phyloP scores from a whole-genome alignment of 306 rosid genomes.

The Vigna nakashimae region DNA sequence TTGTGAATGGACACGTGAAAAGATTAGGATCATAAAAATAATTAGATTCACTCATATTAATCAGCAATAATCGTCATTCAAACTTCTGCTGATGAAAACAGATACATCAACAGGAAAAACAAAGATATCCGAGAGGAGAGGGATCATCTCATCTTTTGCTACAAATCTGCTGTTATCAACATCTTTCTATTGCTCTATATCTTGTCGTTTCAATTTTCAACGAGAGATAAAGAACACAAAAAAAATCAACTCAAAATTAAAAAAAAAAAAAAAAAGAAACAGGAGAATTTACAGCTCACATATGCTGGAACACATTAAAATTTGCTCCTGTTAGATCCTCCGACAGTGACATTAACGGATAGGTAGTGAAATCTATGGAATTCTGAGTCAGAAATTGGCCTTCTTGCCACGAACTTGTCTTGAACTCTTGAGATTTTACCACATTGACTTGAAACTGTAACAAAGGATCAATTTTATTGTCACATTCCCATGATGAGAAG shows the following conservation, averaged over 20 bases:
- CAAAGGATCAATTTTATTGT: slow-evolving; percentile 56
- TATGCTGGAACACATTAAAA: slow-evolving; percentile 76
- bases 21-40: slow-evolving; percentile 50
- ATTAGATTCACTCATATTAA: slow-evolving; percentile 55
- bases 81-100: slow-evolving; percentile 50
- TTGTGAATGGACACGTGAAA: slow-evolving; percentile 39
- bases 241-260: background rate
- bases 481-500: slow-evolving; percentile 60
- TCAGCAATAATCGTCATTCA: slow-evolving; percentile 48
- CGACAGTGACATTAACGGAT: slow-evolving; percentile 75
- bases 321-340: slow-evolving; percentile 71
- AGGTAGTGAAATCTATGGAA: slow-evolving; percentile 72
- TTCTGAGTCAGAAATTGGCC: slow-evolving; percentile 47
- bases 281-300: slow-evolving; percentile 57
- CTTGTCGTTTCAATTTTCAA: slow-evolving; percentile 28
- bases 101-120: slow-evolving; percentile 48
- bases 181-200: slow-evolving; percentile 50
- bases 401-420: slow-evolving; percentile 56
- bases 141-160: slow-evolving; percentile 36
- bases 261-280: background rate
- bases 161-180: slow-evolving; percentile 66
- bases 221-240: slow-evolving; percentile 2
- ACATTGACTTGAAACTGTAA: slow-evolving; percentile 64
- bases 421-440: slow-evolving; percentile 68
- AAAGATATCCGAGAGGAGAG: background rate